These are phyloP conservation scores for Penicillium corylophilum DNA, from an alignment of 2,329 filamentous ascomycete species.

Conservation along the genomic window DNA sequence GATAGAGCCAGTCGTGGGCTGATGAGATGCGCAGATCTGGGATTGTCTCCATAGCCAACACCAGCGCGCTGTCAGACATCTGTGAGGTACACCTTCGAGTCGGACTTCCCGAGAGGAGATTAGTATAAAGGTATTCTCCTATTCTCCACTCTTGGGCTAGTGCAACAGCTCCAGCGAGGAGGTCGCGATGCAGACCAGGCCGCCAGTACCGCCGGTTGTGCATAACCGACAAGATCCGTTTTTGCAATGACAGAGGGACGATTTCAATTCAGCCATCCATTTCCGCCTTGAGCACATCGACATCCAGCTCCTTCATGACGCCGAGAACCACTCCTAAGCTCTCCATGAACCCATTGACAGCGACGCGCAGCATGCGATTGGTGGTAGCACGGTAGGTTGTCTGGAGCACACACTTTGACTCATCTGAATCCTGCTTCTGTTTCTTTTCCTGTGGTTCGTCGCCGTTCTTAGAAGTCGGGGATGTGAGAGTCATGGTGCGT, in stretches of 20 bases:
- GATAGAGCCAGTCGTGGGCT: not conserved
- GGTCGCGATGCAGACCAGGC: not conserved
- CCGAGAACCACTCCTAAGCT: slow-evolving; percentile 79
- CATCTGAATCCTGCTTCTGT: slow-evolving; percentile 26
- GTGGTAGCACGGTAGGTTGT: slow-evolving; percentile 84
- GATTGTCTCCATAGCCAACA: not conserved
- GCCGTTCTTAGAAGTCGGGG: slow-evolving; percentile 20
- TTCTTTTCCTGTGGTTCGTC: slow-evolving; percentile 26
- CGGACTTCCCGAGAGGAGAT: not conserved
- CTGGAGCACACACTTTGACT: slow-evolving; percentile 58
- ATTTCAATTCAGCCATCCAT: slow-evolving; percentile 23
- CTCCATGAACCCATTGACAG: slow-evolving; percentile 95
- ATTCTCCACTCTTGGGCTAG: not conserved
- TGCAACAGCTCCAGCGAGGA: not conserved
- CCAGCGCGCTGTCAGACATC: not conserved
- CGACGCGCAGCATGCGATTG: slow-evolving; percentile 93
- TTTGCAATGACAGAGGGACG: not conserved
- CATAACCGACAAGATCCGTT: not conserved
- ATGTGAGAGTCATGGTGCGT: slow-evolving; percentile 63
- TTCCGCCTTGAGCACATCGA: slow-evolving; percentile 66
- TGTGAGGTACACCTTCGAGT: not conserved
- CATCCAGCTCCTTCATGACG: slow-evolving; percentile 87
- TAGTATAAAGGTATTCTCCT: no score
- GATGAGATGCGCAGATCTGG: not conserved
- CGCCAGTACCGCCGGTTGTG: not conserved